Evolutionary conservation across 1,284 basidiomycete species (phyloP).

Genomic region (Kwoniella shivajii): DNA sequence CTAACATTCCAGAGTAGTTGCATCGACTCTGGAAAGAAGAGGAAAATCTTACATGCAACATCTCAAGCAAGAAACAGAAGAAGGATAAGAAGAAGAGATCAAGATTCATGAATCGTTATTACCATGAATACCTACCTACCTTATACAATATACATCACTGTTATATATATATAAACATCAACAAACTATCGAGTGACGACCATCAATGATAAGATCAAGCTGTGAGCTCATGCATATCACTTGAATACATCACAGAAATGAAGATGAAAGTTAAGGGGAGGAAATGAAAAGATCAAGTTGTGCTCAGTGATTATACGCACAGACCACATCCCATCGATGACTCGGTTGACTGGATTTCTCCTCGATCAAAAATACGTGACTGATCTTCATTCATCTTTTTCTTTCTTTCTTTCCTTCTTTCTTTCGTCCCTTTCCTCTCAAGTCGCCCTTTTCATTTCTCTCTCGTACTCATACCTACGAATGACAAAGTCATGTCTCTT

Average conservation of each 20-base stretch:
- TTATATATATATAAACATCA: too few relatives aligned
- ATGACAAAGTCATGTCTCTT: not conserved
- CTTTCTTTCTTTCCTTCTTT: not conserved
- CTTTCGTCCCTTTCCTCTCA: not conserved
- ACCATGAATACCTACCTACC: too few relatives aligned
- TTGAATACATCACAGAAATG: too few relatives aligned
- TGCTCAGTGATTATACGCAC: not conserved
- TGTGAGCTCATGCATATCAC: too few relatives aligned
- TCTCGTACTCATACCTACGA: not conserved
- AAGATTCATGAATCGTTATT: constrained; percentile 3
- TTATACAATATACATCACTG: too few relatives aligned
- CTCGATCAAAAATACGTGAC: not conserved
- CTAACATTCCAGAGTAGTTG: too few relatives aligned
- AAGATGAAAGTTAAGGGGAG: too few relatives aligned
- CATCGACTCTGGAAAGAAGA: too few relatives aligned
- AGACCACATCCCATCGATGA: not conserved
- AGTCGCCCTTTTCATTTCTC: not conserved
- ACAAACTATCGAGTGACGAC: too few relatives aligned
- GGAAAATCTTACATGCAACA: too few relatives aligned
- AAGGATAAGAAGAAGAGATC: not conserved
- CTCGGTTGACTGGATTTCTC: not conserved
- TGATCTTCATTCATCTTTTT: not conserved
- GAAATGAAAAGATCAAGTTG: too few relatives aligned
- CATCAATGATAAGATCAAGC: too few relatives aligned
- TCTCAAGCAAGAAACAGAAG: not conserved